Evolutionary conservation across 2,329 filamentous ascomycete genomes (phyloP), one percentile per base, ranked within the genome.

Genomic region (Xylaria sp.): DNA sequence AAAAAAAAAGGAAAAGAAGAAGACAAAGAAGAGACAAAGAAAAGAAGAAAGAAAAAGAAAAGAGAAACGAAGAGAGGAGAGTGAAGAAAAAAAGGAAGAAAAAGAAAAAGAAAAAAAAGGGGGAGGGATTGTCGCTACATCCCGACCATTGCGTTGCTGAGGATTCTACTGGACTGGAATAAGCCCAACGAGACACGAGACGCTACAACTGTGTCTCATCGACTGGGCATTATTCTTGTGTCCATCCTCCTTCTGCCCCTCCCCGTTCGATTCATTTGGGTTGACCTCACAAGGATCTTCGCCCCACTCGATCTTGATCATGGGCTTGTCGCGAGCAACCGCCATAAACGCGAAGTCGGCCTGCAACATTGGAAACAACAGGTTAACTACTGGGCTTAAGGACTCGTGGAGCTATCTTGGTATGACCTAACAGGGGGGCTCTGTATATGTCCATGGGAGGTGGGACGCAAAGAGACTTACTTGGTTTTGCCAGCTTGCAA

Each of bases 261-360:
- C 15, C 15, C 38, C 38, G 15, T 53, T 20, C 7, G 5, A 31
- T 25, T 29, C 45, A 10, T 29, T 15, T 15, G 5, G 9, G 22
- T 31, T 17, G 9, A 61, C 45, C 51, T 58, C 61, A 6, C 66
- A 69, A 3, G 66, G 66, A 49, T 69, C 66, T 6, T 44, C 22
- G 13, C 66, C 66, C 13, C 61, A 69, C 59, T 50, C 53, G 20
- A 29, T 31, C 10, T 13, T 17, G 22, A 69, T 36, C 1, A 42
- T 39, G 3, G 25, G 25, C 45, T 15, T 55, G 57, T 57, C 59
- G 17, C 53, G 42, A 3, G 44, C 11, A n/a, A 69, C 29, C 11
- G 53, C 45, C 66, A 63, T 66, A 15, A 13, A 9, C 39, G 63
- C 62, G 31, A 63, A 65, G 51, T 62, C 45, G n/a, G 57, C 66